Base-by-base conservation (phyloP, 495 filamentous ascomycete species). In the Talaromyces adpressus region DNA sequence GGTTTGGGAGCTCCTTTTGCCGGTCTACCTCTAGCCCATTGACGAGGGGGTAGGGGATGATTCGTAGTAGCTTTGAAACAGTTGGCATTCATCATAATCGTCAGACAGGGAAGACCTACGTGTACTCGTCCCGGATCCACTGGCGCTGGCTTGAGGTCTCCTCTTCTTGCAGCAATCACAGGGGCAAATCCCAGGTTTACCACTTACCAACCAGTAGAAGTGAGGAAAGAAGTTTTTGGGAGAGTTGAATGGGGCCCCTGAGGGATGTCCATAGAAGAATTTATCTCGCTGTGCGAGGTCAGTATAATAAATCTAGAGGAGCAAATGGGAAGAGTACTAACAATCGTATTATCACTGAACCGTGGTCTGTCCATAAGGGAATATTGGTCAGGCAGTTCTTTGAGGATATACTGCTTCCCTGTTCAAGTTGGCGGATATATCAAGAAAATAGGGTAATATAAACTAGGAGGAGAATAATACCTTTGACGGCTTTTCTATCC, bases 181-280 rank as follows among this genome's bases (percentile, higher is more conserved):
- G 56, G 71, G 25, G 54, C 80, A 82, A 6, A 64, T 65, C 1
- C 67, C 71, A 5, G 60, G 52, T 30, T 69, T 68, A 60, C 81
- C 72, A 6, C 76, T 79, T 80, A 87, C 84, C 25, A 88, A 67
- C 71, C 77, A 77, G 54, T 71, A 72, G 69, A 87, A 87, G 64
- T 89, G 86, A 0, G 79, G 79, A 30, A 79, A 84, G 70, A 87
- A 88, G 6, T 77, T 69, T 6, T 73, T 70, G 0, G 80, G 74
- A 0, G 84, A 87, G 36, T 81, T 71, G 51, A 82, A 87, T 39
- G 70, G 75, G 30, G 71, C 66, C 5, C 80, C 79, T 34, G 71
- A 72, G 1, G 84, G 83, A 67, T 87, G 83, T 3, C 85, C 85
- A 62, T 73, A 87, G 12, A 87, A 72, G 54, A 78, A 83, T 23